Base-by-base conservation (phyloP, 805 yeast species). In the Yarrowia hollandica region DNA sequence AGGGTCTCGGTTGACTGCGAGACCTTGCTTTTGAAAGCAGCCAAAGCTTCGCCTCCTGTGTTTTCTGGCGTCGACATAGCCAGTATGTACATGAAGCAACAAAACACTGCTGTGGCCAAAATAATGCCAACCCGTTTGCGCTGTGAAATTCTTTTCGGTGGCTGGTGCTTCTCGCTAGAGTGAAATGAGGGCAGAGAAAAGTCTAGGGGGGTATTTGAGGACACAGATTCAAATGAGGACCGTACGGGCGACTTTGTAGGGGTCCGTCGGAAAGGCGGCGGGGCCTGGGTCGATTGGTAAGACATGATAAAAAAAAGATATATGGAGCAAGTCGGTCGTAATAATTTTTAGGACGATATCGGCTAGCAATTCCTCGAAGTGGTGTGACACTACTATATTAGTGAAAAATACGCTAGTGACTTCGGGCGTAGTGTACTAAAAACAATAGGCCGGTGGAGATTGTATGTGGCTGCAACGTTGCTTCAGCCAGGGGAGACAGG, bases 211-310 rank as follows among this genome's bases (percentile, higher is more conserved):
- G 55, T 33, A 22, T 19, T 31, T 18, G 38, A 31, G 3, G 55
- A 31, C 7, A 31, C 39, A 5, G 55, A 33, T 30, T 33, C 55
- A 12, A 48, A 33, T 21, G 55, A 31, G 34, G 39, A 16, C 33
- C 55, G 33, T 18, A 48, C 39, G 5, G 55, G 55, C 55, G 55
- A 48, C 34, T 48, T 48, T 11, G 55, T 48, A 4, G 55, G 55
- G n/a, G 55, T 48, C 12, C 55, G 33, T 16, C 55, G 39, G 31
- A 48, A 31, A 12, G 55, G 52, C 35, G 52, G 54, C 6, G 50
- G 55, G 3, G 55, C 55, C 39, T 48, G 39, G 39, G 55, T 21
- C 12, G 55, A n/a, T 7, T 48, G 55, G 55, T 48, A 48, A 10
- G 55, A 48, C 55, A 48, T 48, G 38, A 5, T 31, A 8, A 15